Percentiles rank a stretch among this genome's conserved stretches.
Conservation (phyloP, 1,139 yeast genomes). For the Pichia terricola region DNA sequence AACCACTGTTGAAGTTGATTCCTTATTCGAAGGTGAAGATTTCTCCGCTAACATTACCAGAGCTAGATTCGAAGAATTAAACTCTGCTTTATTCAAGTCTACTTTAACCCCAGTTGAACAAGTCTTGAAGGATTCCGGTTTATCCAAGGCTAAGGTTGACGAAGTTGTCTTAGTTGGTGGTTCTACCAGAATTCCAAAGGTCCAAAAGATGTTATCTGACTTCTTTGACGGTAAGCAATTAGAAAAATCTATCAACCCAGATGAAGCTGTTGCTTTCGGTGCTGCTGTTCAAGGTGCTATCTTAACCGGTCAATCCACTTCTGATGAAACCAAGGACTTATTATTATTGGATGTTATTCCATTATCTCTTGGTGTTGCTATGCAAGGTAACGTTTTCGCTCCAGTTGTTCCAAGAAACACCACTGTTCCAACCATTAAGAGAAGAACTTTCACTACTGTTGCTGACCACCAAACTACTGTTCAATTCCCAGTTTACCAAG, state of each 20-base stretch:
- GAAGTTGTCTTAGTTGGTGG: slow-evolving; percentile 89
- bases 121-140: slow-evolving; percentile 73
- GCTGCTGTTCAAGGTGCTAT: slow-evolving; percentile 99
- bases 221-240: slow-evolving; percentile 87
- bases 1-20: slow-evolving; percentile 80
- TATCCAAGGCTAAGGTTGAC: slow-evolving; percentile 70
- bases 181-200: slow-evolving; percentile 91
- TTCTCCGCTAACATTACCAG: slow-evolving; percentile 77
- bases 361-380: slow-evolving; percentile 98
- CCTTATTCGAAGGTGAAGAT: slow-evolving; percentile 72
- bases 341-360: slow-evolving; percentile 97
- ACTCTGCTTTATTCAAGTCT: slow-evolving; percentile 77
- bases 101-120: slow-evolving; percentile 81
- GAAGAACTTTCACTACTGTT: slow-evolving; percentile 99
- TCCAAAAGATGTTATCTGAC: slow-evolving; percentile 77
- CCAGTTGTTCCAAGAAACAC: slow-evolving; percentile 99
- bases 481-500: slow-evolving; percentile 99
- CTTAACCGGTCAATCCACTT: slow-evolving; percentile 88
- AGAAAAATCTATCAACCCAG: slow-evolving; percentile 96
- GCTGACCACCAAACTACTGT: slow-evolving; percentile 99
- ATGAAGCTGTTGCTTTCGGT: slow-evolving; percentile 98
- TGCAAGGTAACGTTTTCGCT: slow-evolving; percentile 99
- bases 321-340: slow-evolving; percentile 95
- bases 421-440: slow-evolving; percentile 98
- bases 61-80: slow-evolving; percentile 85